These are phyloP conservation scores for Diutina rugosa DNA, from an alignment of 1,139 yeast species.

Conservation along the genomic window DNA sequence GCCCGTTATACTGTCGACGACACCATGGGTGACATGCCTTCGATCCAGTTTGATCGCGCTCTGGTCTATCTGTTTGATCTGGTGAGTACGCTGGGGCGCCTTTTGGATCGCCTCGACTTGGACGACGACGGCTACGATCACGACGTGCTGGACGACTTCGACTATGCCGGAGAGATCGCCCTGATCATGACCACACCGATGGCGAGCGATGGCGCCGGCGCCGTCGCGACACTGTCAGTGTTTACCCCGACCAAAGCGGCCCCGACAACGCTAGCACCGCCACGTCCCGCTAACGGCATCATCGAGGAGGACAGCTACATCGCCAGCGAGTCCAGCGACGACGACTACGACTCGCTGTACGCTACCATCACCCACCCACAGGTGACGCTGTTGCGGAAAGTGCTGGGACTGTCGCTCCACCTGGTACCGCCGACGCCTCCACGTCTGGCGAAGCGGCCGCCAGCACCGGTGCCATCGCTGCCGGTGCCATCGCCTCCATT, in stretches of 20 bases:
- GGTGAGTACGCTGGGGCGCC: slow-evolving; percentile 29
- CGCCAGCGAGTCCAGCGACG: neutral
- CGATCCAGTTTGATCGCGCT: neutral
- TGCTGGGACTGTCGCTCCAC: neutral
- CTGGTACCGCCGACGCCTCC: neutral
- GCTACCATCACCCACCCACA: neutral
- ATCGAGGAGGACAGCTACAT: neutral
- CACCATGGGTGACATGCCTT: neutral
- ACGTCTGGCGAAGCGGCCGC: neutral
- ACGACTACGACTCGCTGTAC: neutral
- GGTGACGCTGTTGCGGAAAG: neutral
- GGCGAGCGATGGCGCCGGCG: neutral
- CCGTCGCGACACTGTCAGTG: too few species aligned
- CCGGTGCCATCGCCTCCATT: too few species aligned
- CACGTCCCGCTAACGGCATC: neutral
- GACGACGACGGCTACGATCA: slow-evolving; percentile 5
- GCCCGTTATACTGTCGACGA: neutral
- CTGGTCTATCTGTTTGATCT: slow-evolving; percentile 30
- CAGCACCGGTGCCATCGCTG: neutral
- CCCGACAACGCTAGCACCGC: neutral
- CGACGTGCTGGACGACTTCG: neutral
- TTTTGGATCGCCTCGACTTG: slow-evolving; percentile 27
- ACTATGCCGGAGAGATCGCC: neutral
- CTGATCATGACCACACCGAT: neutral
- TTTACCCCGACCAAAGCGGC: too few species aligned